phyloP scores from a whole-genome alignment of 306 rosid genomes.

The Trichosanthes truncata region DNA sequence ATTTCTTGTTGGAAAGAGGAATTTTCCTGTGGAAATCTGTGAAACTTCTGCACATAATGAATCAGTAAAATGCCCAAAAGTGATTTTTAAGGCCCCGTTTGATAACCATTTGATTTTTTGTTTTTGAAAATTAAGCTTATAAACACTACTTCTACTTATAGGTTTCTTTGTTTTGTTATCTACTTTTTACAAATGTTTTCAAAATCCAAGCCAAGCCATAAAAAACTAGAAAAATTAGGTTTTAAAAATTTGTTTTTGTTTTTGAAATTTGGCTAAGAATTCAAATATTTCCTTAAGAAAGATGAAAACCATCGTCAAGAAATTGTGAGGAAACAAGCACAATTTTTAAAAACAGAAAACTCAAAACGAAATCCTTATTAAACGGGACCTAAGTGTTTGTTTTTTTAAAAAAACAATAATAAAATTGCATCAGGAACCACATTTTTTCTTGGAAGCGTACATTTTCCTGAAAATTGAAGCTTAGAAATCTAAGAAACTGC shows the following conservation, averaged over 20 bases:
- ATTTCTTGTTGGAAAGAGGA: neutral
- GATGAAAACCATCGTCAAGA: neutral
- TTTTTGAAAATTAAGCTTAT: neutral
- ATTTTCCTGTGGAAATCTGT: neutral
- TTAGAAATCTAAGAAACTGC: neutral
- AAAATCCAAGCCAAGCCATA: no score
- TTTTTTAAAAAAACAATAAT: neutral
- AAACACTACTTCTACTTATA: neutral
- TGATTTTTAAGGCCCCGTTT: neutral
- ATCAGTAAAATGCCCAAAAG: neutral
- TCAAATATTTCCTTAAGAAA: neutral
- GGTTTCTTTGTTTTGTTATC: neutral
- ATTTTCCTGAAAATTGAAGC: neutral
- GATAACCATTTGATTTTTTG: neutral
- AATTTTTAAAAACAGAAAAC: neutral
- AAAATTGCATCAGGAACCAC: neutral
- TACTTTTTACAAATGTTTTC: neutral
- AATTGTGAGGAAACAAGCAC: neutral
- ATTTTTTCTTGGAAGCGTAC: neutral
- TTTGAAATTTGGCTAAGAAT: neutral
- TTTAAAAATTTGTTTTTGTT: neutral
- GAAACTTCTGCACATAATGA: neutral
- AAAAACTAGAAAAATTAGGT: no score
- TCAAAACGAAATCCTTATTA: neutral
- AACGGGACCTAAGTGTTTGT: neutral